Percentiles rank a stretch among this genome's conserved stretches.
These are phyloP conservation scores for Eucalyptus microcorys DNA, from an alignment of 345 rosid species.

Conservation along the genomic window DNA sequence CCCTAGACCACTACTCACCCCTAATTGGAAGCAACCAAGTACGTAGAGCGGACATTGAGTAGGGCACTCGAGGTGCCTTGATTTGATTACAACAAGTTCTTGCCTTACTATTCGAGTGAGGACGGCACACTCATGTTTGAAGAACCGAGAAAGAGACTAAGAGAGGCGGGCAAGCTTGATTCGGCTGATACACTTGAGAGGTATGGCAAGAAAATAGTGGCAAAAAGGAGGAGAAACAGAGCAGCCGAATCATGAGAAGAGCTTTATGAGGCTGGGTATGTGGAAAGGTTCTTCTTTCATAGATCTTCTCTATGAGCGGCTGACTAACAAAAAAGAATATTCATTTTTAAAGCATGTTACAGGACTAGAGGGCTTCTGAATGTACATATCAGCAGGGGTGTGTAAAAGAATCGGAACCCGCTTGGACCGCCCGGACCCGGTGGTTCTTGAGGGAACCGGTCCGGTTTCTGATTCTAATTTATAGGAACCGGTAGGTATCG, in stretches of 20 bases:
- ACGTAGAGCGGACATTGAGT: constrained; percentile 52
- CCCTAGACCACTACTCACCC: too few species aligned
- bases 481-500: too few species aligned
- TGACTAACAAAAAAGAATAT: not conserved
- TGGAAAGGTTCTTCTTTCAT: not conserved
- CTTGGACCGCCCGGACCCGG: too few species aligned
- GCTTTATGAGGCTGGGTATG: not conserved
- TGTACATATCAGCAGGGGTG: not conserved
- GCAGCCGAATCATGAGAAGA: not conserved
- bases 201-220: constrained; percentile 78
- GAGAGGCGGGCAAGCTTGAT: constrained; percentile 55
- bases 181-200: constrained; percentile 73
- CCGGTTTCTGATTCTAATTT: too few species aligned
- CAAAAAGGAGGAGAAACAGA: constrained; percentile 65
- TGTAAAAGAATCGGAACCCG: too few species aligned
- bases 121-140: constrained; percentile 68
- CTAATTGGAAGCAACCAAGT: constrained; percentile 62
- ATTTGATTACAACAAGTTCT: constrained; percentile 75
- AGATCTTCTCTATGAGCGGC: not conserved
- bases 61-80: constrained; percentile 67
- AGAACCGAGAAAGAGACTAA: constrained; percentile 49
- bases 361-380: not conserved
- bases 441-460: too few species aligned
- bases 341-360: not conserved
- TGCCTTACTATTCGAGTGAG: constrained; percentile 61